Percentiles rank a stretch among this genome's conserved stretches.
These are phyloP conservation scores for Trypanosoma theileri DNA, from an alignment of 208 protist genomes.

Conservation along the genomic window DNA sequence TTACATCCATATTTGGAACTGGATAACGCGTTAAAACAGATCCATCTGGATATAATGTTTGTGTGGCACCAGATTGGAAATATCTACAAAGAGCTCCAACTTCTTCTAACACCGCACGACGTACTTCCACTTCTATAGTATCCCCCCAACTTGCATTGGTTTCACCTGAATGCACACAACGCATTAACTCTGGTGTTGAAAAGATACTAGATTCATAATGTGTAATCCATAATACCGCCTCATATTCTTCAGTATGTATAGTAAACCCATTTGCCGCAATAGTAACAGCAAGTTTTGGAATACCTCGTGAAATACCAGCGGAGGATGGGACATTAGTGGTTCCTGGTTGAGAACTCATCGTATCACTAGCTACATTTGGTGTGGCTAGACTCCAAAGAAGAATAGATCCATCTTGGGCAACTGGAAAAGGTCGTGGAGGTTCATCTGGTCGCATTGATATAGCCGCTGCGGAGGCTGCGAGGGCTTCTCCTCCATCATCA, in stretches of 20 bases:
- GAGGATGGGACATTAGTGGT: too few species aligned
- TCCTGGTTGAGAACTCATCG: neutral
- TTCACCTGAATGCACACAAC: slow-evolving; percentile 41
- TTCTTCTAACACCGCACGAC: slow-evolving; percentile 45
- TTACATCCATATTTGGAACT: neutral
- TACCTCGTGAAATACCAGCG: neutral
- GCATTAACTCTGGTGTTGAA: slow-evolving; percentile 29
- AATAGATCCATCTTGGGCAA: slow-evolving; percentile 27
- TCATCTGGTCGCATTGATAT: neutral
- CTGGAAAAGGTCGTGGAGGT: slow-evolving; percentile 9
- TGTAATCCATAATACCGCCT: slow-evolving; percentile 22
- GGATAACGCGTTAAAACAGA: slow-evolving; percentile 56
- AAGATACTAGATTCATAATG: slow-evolving; percentile 12
- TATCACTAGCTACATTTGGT: neutral
- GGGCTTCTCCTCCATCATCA: neutral
- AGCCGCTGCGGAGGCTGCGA: neutral
- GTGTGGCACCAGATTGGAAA: slow-evolving; percentile 66
- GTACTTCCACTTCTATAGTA: slow-evolving; percentile 59
- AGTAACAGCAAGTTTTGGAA: slow-evolving; percentile 11
- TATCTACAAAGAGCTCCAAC: slow-evolving; percentile 58
- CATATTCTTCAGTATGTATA: slow-evolving; percentile 26
- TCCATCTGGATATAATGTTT: slow-evolving; percentile 69
- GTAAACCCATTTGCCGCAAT: slow-evolving; percentile 23
- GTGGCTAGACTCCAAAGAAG: slow-evolving; percentile 13
- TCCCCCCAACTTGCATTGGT: slow-evolving; percentile 25